These are phyloP conservation scores for Eruca vesicaria DNA, from an alignment of 441 rosid species.

Conservation along the genomic window DNA sequence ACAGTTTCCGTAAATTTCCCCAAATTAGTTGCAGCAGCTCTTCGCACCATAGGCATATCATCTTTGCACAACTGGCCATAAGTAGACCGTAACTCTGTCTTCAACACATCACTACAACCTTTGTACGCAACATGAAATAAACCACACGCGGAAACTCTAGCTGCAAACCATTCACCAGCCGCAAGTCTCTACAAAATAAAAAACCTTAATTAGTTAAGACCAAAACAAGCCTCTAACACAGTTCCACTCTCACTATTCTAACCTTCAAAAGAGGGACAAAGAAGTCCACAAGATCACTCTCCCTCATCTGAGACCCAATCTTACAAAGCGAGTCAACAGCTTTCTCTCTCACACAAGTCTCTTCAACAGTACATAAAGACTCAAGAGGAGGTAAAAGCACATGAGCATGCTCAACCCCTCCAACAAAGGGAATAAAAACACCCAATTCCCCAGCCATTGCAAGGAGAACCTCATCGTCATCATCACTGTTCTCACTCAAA, in stretches of 20 bases:
- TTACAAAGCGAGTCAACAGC: constrained; percentile 83
- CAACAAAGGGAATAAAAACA: constrained; percentile 85
- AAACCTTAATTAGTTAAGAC: neutral
- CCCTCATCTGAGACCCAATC: constrained; percentile 89
- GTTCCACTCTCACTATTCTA: constrained; percentile 8
- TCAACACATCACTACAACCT: constrained; percentile 67
- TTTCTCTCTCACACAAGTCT: constrained; percentile 92
- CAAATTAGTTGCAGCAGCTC: constrained; percentile 92
- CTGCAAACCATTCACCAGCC: constrained; percentile 96
- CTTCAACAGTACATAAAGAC: constrained; percentile 86
- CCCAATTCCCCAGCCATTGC: constrained; percentile 95
- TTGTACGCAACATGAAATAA: constrained; percentile 86
- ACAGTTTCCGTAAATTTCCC: constrained; percentile 94
- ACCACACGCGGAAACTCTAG: constrained; percentile 93
- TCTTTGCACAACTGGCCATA: constrained; percentile 86
- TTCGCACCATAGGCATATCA: constrained; percentile 99
- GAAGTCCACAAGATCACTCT: constrained; percentile 65
- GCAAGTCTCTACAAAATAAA: constrained; percentile 64
- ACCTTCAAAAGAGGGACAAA: constrained; percentile 91
- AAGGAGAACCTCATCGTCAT: constrained; percentile 96
- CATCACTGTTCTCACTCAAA: constrained; percentile 87
- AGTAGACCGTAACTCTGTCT: constrained; percentile 72
- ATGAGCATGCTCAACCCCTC: constrained; percentile 81
- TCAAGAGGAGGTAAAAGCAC: constrained; percentile 82
- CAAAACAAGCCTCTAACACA: neutral